phyloP scores from a whole-genome alignment of 106 monocot genomes.

The Xerophyta viscosa region DNA sequence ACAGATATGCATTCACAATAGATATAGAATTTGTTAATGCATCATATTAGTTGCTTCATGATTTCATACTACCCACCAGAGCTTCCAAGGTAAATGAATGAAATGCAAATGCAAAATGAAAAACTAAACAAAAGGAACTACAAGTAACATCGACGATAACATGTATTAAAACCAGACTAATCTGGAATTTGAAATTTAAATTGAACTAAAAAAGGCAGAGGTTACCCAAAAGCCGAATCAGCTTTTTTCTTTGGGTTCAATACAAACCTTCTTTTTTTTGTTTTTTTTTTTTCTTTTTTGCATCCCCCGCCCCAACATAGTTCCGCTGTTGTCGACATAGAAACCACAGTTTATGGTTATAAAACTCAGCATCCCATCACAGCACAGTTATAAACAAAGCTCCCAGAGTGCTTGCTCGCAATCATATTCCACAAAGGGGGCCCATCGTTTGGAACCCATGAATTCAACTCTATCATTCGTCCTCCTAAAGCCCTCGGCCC shows the following conservation, averaged over 20 bases:
- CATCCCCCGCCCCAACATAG: too few species aligned
- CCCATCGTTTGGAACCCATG: slow-evolving; percentile 72
- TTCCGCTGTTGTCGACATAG: too few species aligned
- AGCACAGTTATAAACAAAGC: slow-evolving; percentile 90
- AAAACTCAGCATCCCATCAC: slow-evolving; percentile 78
- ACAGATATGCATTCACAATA: too few species aligned
- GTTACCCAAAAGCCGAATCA: slow-evolving; percentile 18
- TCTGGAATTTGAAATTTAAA: background rate
- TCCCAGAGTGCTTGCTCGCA: slow-evolving; percentile 57
- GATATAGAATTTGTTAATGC: too few species aligned
- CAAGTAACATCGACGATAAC: slow-evolving; percentile 10
- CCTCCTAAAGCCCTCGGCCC: slow-evolving; percentile 47
- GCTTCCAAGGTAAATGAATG: too few species aligned
- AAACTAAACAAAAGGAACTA: too few species aligned
- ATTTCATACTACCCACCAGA: slow-evolving; percentile 1
- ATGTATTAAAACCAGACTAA: slow-evolving; percentile 15
- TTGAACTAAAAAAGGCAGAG: slow-evolving; percentile 15
- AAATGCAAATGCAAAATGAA: too few species aligned
- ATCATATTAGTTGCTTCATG: slow-evolving; percentile 13
- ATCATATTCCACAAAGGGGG: slow-evolving; percentile 72
- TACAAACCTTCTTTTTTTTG: slow-evolving; percentile 12
- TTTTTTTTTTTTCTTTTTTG: too few species aligned
- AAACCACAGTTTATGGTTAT: background rate
- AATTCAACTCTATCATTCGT: slow-evolving; percentile 73
- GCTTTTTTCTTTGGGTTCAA: slow-evolving; percentile 7